Evolutionary conservation across 2,329 filamentous ascomycete species (phyloP), one percentile per base, ranked within the genome.

Genomic region (Dactylellina cionopaga): DNA sequence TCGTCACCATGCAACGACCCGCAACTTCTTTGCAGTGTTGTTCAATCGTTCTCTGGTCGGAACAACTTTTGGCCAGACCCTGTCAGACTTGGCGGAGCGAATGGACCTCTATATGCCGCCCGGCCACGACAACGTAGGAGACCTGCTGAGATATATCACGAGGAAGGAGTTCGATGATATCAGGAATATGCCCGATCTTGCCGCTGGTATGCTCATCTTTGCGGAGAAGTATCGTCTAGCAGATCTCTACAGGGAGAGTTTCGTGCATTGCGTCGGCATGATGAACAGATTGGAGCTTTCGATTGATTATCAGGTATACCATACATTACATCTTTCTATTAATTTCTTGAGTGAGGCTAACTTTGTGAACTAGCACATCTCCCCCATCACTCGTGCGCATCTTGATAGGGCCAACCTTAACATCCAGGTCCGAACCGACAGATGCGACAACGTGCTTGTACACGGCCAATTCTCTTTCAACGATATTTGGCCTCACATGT

Each of bases 11-110:
- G 83, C 90, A 47, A 88, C 89, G 0, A 89, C 88, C 0, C 85
- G 89, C 17, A 91, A 91, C 76, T 85, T 90, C 44, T 87, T 91
- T 75, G 89, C 88, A 0, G 80, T 90, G 31, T 79, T 90, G 1
- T 88, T 87, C 76, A 84, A 86, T 55, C 85, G 86, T 19, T 88
- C 88, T 0, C 82, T 91, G 0, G 88, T 91, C 1, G 89, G 89
- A 0, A 77, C 86, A 0, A 87, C 88, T 3, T 78, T 91, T 0
- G 85, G 84, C 74, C 87, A 90, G 75, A 87, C 88, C 33, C 80
- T 91, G 3, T 82, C 81, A 0, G 89, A 90, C 75, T 80, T 91
- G 0, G 86, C 88, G 37, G 80, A 83, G 5, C 85, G 89, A 1
- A 83, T 90, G 5, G 84, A 87, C 51, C 79, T 82, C 24, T 89